A percentile compares a stretch with the other conserved stretches of the same genome.
Evolutionary conservation across 164 flowering plant genomes (phyloP).

Genomic region (Chimonanthus praecox): DNA sequence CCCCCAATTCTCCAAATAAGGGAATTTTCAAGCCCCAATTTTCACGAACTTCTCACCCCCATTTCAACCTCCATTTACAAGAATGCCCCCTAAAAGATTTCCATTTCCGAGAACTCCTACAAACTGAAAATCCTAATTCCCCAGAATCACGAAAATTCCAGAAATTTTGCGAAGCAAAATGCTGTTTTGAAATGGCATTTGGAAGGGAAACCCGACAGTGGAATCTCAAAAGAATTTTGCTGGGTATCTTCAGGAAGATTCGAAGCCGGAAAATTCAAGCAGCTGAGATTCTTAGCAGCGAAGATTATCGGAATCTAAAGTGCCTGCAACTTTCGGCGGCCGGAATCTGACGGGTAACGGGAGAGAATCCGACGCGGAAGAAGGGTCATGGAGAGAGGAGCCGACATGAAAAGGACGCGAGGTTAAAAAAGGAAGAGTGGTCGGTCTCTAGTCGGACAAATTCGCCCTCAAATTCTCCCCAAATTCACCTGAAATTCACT

Average conservation of each 20-base stretch:
- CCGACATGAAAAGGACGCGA: constrained; percentile 38
- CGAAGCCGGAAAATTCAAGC: not conserved
- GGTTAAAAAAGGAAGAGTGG: constrained; percentile 10
- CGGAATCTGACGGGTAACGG: not conserved
- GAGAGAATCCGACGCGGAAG: not conserved
- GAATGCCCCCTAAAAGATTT: not conserved
- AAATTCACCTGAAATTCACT: constrained; percentile 17
- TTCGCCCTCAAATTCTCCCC: constrained; percentile 17
- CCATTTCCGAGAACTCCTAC: not conserved
- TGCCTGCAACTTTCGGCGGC: not conserved
- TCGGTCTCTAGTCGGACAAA: constrained; percentile 19
- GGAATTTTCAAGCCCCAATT: not conserved
- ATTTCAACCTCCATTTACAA: not conserved
- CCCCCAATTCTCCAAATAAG: not conserved
- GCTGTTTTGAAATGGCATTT: not conserved
- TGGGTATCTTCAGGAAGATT: not conserved
- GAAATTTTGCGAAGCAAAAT: not conserved
- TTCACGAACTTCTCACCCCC: not conserved
- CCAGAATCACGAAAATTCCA: not conserved
- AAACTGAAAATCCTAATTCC: not conserved
- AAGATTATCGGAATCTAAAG: not conserved
- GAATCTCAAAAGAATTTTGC: not conserved
- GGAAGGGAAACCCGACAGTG: not conserved
- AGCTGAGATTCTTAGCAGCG: not conserved
- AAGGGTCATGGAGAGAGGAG: constrained; percentile 12